Percentiles rank a stretch among this genome's conserved stretches.
Evolutionary conservation across 345 rosid genomes (phyloP).

Genomic region (Litchi chinensis): DNA sequence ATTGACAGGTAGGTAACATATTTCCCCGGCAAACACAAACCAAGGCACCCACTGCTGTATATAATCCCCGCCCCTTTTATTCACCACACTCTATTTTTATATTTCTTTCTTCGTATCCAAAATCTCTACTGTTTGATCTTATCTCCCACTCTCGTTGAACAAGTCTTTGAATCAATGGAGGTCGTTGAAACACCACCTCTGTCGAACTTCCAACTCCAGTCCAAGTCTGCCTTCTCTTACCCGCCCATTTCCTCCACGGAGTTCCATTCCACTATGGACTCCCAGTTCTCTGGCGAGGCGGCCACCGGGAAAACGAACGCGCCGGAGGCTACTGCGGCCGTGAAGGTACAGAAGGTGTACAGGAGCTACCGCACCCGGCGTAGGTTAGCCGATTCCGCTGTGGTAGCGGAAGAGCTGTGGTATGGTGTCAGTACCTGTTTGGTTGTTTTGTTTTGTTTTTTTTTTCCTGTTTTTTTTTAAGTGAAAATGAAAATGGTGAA

Average conservation of each 20-base stretch:
- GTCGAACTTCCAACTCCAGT: constrained; percentile 39
- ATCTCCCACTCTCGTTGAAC: neutral
- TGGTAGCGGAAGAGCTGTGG: constrained; percentile 93
- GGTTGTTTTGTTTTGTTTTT: neutral
- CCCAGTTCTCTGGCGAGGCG: neutral
- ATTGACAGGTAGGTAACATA: neutral
- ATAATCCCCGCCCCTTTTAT: neutral
- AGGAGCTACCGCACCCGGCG: constrained; percentile 94
- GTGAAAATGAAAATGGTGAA: constrained; percentile 22
- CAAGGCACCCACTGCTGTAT: neutral
- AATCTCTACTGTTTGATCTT: neutral
- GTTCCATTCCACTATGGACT: neutral
- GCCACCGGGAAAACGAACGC: neutral
- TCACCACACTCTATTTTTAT: neutral
- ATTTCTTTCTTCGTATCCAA: neutral
- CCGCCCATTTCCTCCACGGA: constrained; percentile 28
- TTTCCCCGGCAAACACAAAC: constrained; percentile 7
- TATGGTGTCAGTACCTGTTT: constrained; percentile 20
- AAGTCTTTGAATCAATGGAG: constrained; percentile 33
- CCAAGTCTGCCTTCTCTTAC: constrained; percentile 39
- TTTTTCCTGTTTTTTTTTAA: neutral
- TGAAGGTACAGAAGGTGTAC: constrained; percentile 82
- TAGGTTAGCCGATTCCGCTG: constrained; percentile 80
- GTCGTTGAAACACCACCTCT: constrained; percentile 37
- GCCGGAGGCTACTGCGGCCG: constrained; percentile 42